Base-by-base conservation (phyloP, 1,139 yeast genomes). In the Schwanniomyces etchellsii region DNA sequence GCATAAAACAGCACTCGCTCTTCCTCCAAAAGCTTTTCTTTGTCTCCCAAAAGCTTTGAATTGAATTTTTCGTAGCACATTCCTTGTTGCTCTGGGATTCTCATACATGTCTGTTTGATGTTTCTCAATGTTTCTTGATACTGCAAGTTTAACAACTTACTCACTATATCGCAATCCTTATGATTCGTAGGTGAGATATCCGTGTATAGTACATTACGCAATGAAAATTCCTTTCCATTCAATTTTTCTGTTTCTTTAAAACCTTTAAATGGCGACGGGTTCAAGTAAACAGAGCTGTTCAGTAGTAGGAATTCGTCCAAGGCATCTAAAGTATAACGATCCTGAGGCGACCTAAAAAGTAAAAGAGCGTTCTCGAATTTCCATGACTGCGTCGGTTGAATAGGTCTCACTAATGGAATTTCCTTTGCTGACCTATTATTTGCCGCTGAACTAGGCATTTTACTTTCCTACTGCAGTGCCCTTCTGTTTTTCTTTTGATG, bases 41-140 rank as follows among this genome's bases (percentile, higher is more conserved):
- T 43, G 29, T 64, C 65, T 35, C 62, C 65, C 3, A 67, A 57
- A 27, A 63, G 45, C 34, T 60, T 64, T 28, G 60, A 52, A 29
- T 55, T 55, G 24, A 55, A 40, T 26, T 53, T 53, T 28, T 46
- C 51, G 14, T 39, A 45, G 35, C 42, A 51, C 16, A 36, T 33
- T 13, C 40, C 29, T 24, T 47, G 49, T 24, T 37, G 42, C 34
- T 54, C 64, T 2, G 75, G 74, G 4, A 57, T 44, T 29, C 66
- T 55, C 22, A 51, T 49, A 21, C 57, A 50, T 0, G 65, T 52
- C 39, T 70, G 76, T 16, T 50, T 37, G 5, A 75, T 57, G 7
- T 74, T 55, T 40, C 81, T 54, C 13, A 72, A 49, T 2, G 65
- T 57, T 38, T 77, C 81, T 13, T 46, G 40, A 11, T 47, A 44